These are phyloP conservation scores for Carex sylvatica DNA, from an alignment of 202 grass and related monocot species.

Conservation along the genomic window DNA sequence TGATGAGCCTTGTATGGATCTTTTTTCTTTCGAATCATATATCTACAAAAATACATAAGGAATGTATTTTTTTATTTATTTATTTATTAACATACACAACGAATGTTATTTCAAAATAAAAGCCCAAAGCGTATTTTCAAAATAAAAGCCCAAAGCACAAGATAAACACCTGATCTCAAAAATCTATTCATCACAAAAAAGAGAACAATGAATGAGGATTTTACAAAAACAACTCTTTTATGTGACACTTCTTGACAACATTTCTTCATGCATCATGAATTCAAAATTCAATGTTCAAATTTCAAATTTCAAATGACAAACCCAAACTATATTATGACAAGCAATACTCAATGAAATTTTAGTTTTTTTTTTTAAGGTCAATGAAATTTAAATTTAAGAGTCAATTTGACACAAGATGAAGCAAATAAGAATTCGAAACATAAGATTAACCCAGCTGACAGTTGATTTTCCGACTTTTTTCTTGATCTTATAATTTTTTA, in stretches of 20 bases:
- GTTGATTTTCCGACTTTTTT: neutral
- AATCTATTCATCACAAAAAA: constrained; percentile 45
- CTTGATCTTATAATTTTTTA: neutral
- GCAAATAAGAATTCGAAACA: neutral
- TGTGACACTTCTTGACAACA: neutral
- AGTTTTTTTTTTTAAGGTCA: too few species aligned
- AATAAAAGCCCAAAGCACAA: too few species aligned
- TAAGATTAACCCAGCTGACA: neutral
- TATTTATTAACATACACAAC: neutral
- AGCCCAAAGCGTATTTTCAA: neutral
- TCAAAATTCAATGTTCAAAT: neutral
- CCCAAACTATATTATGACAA: neutral
- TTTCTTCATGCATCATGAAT: neutral
- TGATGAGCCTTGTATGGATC: constrained; percentile 90
- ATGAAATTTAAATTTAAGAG: neutral
- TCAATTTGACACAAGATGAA: neutral
- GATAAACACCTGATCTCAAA: constrained; percentile 93
- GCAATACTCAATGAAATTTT: neutral
- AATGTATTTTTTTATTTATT: neutral
- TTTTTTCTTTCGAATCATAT: constrained; percentile 82
- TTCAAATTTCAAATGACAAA: neutral
- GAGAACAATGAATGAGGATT: neutral
- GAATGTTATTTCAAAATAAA: neutral
- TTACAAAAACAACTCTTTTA: neutral
- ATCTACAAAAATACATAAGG: constrained; percentile 32